Base-by-base conservation (phyloP, 2,329 filamentous ascomycete genomes). In the Hirsutella rhossiliensis region DNA sequence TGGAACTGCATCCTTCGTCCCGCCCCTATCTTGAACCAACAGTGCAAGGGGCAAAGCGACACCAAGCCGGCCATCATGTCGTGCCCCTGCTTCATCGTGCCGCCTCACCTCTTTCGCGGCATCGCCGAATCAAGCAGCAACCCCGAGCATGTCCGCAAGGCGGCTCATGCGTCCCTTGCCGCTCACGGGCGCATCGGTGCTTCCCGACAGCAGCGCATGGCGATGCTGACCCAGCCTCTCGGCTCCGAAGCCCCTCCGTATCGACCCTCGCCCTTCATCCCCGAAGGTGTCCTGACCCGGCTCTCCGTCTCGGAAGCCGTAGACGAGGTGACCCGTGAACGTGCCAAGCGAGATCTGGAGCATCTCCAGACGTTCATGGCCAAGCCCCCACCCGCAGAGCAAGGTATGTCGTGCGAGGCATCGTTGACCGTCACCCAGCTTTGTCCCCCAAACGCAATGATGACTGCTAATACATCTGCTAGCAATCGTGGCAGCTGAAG, bases 91-190 rank as follows among this genome's bases (percentile, higher is more conserved):
- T 64, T 57, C 46, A 63, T 70, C 45, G 62, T 72, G 5, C 69
- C 69, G 18, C 69, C 69, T 18, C 65, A 73, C 45, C 59, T 73
- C 11, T 61, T 73, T 19, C 57, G 53, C 29, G 61, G 60, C 43
- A 69, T 73, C 42, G 64, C 65, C 30, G 57, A 67, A 40, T 64
- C 62, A 32, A 49, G 58, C 3, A 47, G 50, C 46, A 68, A 68
- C 32, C 54, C 62, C 2, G 58, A 65, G 2, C 47, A 53, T 5
- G 52, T 63, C 31, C 62, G 66, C 20, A 46, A 60, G 29, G 56
- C 61, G 7, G 69, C 69, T 23, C 56, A 51, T 11, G 46, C 51
- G 17, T 62, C 61, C 2, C 58, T 72, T 15, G 47, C 52, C 9
- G 55, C 61, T 27, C 60, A 62, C 41, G 59, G 63, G 3, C 49